Evolutionary conservation across 169 alveolate genomes (phyloP).

Genomic region (Babesia divergens): DNA sequence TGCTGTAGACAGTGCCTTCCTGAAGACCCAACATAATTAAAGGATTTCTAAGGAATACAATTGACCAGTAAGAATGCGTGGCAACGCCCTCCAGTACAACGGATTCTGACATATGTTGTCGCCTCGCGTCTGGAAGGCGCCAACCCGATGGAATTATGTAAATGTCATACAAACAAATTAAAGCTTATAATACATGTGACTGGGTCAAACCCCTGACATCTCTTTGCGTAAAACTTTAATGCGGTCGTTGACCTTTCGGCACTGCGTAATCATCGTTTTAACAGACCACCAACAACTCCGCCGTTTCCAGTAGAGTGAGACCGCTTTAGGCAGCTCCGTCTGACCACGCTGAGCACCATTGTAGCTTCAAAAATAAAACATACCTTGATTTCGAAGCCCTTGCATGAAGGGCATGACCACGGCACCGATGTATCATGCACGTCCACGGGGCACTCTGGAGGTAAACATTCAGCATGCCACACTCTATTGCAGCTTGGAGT

Average conservation of each 20-base stretch:
- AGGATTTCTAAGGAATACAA: not conserved
- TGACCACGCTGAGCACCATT: slow-evolving; percentile 3
- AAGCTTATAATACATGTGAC: not conserved
- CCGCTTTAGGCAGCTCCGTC: slow-evolving; percentile 10
- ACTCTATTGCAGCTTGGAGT: slow-evolving; percentile 50
- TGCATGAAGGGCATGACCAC: slow-evolving; percentile 65
- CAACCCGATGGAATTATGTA: not conserved
- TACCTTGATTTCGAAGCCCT: slow-evolving; percentile 9
- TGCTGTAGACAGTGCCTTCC: slow-evolving; percentile 74
- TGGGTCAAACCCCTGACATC: no score
- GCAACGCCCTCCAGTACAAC: no score
- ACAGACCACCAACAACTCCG: slow-evolving; percentile 58
- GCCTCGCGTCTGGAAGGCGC: not conserved
- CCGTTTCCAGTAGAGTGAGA: slow-evolving; percentile 48
- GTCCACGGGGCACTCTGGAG: slow-evolving; percentile 22
- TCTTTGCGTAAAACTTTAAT: not conserved
- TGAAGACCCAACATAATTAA: slow-evolving; percentile 61
- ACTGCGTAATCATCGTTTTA: slow-evolving; percentile 34
- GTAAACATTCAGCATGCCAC: slow-evolving; percentile 73
- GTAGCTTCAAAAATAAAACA: slow-evolving; percentile 15
- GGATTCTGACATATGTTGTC: no score
- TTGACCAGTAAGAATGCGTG: no score
- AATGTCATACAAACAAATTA: not conserved
- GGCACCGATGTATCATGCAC: not conserved
- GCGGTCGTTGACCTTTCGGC: slow-evolving; percentile 14